Evolutionary conservation across 2,329 filamentous ascomycete genomes (phyloP), one percentile per base, ranked within the genome.

Genomic region (Fonsecaea erecta): DNA sequence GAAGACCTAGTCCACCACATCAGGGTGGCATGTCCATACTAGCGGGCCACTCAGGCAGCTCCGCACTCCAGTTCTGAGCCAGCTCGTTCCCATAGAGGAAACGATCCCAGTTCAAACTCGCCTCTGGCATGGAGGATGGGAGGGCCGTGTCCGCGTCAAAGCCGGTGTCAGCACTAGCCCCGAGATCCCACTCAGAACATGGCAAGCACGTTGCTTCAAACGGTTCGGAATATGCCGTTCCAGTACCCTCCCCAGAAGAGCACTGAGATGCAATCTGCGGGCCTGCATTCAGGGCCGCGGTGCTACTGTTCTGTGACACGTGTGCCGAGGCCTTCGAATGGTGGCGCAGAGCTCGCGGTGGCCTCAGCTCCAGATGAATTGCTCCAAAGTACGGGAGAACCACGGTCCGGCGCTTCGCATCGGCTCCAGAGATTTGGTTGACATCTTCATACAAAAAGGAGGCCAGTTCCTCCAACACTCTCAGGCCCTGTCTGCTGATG

Each of bases 321-420:
- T 24, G 24, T 3, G 18, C 43, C n/a, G 28, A 26, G 16, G 28
- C 34, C 14, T 30, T 21, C 16, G 37, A 35, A 7, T 18, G 34
- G 24, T 46, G 21, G 32, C 52, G 55, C 43, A 60, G 60, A 21
- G 60, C 37, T 26, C 55, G 52, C 14, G 58, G 60, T 37, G 63
- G 59, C 43, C 51, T 68, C 55, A 67, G 35, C 57, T 70, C 66
- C 11, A 69, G 58, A 18, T 68, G 62, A 30, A 71, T 71, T 3
- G 67, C 67, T 2, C 70, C 70, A 35, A 71, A 71, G 35, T 71
- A 71, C 14, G 70, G 70, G 24, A 71, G 63, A 30, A 70, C 60
- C 4, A 71, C 68, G 7, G 65, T 67, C 32, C 67, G 62, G 18
- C 57, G 57, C 34, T 51, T 52, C 9, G 56, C 58, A 21, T 68